Evolutionary conservation across 495 filamentous ascomycete species (phyloP).

Genomic region (Penicillium longicatenatum): DNA sequence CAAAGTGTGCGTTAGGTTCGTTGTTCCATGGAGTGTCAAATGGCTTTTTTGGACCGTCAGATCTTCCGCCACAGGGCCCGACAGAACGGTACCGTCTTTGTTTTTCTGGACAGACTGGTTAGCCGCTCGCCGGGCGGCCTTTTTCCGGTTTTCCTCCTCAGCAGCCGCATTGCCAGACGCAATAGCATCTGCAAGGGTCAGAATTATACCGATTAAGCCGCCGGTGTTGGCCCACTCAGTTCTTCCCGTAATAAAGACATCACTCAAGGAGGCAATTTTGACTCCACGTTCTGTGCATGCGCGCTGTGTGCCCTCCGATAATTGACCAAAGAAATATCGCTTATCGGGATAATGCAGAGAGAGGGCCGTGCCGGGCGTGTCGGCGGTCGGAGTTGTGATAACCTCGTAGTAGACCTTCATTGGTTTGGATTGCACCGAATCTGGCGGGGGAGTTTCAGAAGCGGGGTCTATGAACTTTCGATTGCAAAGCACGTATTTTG

Average conservation of each 20-base stretch:
- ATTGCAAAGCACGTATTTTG: slow-evolving; percentile 33
- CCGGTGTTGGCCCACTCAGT: slow-evolving; percentile 75
- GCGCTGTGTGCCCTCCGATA: slow-evolving; percentile 86
- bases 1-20: slow-evolving; percentile 75
- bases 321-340: slow-evolving; percentile 85
- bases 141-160: slow-evolving; percentile 36
- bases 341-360: slow-evolving; percentile 75
- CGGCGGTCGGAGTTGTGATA: slow-evolving; percentile 81
- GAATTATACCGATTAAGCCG: slow-evolving; percentile 79
- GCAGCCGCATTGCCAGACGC: slow-evolving; percentile 31
- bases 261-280: slow-evolving; percentile 58
- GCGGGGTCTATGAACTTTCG: slow-evolving; percentile 14
- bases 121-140: slow-evolving; percentile 21
- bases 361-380: slow-evolving; percentile 80
- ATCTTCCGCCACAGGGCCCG: not conserved
- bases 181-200: slow-evolving; percentile 73
- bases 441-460: slow-evolving; percentile 4
- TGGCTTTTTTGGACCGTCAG: slow-evolving; percentile 12
- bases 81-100: slow-evolving; percentile 6
- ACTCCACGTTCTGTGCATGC: slow-evolving; percentile 64
- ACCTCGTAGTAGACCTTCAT: slow-evolving; percentile 77
- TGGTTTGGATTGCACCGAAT: slow-evolving; percentile 15
- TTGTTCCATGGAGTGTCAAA: slow-evolving; percentile 73
- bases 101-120: slow-evolving; percentile 20
- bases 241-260: slow-evolving; percentile 80